Evolutionary conservation across 345 rosid genomes (phyloP).

Genomic region (Sonneratia caseolaris): DNA sequence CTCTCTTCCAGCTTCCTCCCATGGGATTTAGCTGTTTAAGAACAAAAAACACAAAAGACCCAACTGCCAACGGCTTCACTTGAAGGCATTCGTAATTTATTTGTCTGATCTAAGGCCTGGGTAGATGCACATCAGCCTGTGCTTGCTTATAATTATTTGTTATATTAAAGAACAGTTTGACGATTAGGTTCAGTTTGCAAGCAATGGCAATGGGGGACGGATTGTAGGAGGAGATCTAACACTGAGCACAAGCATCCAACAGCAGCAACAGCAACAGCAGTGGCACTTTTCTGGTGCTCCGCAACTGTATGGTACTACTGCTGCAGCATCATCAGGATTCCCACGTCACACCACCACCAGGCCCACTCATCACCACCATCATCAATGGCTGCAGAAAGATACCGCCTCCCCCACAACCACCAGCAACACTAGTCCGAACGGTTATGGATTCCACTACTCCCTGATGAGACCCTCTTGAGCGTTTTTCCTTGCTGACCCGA

Average conservation of each 20-base stretch:
- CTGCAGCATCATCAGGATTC: constrained; percentile 99
- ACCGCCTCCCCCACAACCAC: not conserved
- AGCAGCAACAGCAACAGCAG: constrained; percentile 15
- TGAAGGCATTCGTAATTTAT: no score
- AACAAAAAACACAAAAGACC: no score
- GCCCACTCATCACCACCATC: not conserved
- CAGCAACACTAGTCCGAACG: constrained; percentile 1
- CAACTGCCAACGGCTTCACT: no score
- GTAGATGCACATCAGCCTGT: no score
- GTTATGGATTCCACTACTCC: constrained; percentile 32
- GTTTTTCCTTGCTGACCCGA: no score
- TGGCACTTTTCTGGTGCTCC: constrained; percentile 41
- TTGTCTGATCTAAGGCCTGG: no score
- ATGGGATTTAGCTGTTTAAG: no score
- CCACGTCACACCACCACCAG: constrained; percentile 18
- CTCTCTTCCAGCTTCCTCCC: not conserved
- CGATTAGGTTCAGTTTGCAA: constrained; percentile 28
- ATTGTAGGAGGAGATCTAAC: not conserved
- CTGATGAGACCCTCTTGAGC: constrained; percentile 28
- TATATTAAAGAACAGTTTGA: not conserved
- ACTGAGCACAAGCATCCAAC: constrained; percentile 10
- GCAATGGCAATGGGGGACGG: constrained; percentile 23
- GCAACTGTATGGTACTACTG: constrained; percentile 58
- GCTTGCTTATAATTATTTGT: no score
- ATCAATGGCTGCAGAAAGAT: constrained; percentile 50